phyloP scores from a whole-genome alignment of 495 filamentous ascomycete genomes.

The Margaritispora aquatica region DNA sequence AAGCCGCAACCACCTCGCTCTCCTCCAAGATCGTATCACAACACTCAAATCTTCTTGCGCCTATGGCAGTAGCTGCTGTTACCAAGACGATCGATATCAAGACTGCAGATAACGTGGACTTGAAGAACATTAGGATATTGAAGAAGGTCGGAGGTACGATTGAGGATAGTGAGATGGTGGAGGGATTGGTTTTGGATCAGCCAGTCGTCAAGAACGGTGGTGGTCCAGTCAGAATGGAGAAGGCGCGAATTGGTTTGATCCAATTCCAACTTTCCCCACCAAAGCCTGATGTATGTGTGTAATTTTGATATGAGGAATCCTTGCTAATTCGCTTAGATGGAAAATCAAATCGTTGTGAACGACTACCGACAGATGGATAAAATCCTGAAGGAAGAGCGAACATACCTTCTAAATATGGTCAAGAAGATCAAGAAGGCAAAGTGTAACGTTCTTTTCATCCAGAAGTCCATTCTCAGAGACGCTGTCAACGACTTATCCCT shows the following conservation, averaged over 20 bases:
- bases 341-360: constrained; percentile 97
- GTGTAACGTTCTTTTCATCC: constrained; percentile 97
- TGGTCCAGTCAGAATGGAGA: constrained; percentile 90
- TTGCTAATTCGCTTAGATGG: constrained; percentile 59
- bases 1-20: constrained; percentile 94
- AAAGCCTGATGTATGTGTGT: constrained; percentile 79
- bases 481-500: constrained; percentile 95
- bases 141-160: constrained; percentile 99
- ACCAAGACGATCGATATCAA: constrained; percentile 90
- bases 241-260: constrained; percentile 92
- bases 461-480: constrained; percentile 96
- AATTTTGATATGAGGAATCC: background rate
- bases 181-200: constrained; percentile 90
- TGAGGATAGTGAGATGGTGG: constrained; percentile 95
- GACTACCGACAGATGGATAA: constrained; percentile 99
- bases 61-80: constrained; percentile 96
- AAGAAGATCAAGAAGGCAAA: constrained; percentile 99
- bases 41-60: constrained; percentile 85
- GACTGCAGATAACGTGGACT: constrained; percentile 92
- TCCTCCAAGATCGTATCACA: constrained; percentile 98
- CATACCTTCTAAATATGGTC: constrained; percentile 95
- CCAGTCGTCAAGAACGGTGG: constrained; percentile 88
- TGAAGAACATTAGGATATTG: constrained; percentile 91
- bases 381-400: constrained; percentile 97
- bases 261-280: constrained; percentile 98